Conservation (phyloP, 805 yeast genomes). For the Candida manassasensis region DNA sequence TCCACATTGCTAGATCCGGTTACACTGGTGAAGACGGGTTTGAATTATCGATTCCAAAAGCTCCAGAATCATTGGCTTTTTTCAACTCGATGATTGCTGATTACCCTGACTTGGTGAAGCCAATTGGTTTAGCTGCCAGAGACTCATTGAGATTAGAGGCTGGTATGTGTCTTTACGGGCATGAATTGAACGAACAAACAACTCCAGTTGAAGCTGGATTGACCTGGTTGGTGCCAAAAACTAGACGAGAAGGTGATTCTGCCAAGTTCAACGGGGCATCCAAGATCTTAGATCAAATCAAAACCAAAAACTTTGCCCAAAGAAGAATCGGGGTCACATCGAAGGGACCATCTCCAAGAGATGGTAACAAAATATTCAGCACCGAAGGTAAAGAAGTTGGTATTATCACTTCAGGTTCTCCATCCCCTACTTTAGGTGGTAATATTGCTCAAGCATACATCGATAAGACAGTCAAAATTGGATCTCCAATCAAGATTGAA, state of each 20-base stretch:
- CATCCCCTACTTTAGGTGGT: conserved; percentile 57
- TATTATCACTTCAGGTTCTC: conserved; percentile 58
- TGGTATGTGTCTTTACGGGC: conserved; percentile 96
- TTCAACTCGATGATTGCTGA: conserved; percentile 55
- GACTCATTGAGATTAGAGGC: conserved; percentile 95
- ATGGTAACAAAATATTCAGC: conserved; percentile 58
- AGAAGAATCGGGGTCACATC: conserved; percentile 72
- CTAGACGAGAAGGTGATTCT: conserved; percentile 50
- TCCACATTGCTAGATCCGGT: conserved; percentile 91
- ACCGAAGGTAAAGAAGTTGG: conserved; percentile 51
- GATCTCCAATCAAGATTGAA: conserved; percentile 66
- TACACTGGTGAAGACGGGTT: conserved; percentile 99
- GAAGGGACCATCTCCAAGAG: conserved; percentile 91
- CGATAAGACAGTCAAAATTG: conserved; percentile 66
- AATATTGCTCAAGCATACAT: conserved; percentile 93
- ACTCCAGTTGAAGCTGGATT: conserved; percentile 89
- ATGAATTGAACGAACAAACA: conserved; percentile 72
- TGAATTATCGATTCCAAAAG: conserved; percentile 73
- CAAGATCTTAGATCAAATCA: conserved; percentile 64
- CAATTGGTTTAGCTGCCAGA: conserved; percentile 97
- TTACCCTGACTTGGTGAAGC: conserved; percentile 55
- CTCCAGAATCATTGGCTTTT: conserved; percentile 49
- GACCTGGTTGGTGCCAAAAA: conserved; percentile 84
- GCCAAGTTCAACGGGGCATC: conserved; percentile 71
- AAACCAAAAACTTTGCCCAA: conserved; percentile 51